Base-by-base conservation (phyloP, 495 filamentous ascomycete species). In the Xylaria palmicola region DNA sequence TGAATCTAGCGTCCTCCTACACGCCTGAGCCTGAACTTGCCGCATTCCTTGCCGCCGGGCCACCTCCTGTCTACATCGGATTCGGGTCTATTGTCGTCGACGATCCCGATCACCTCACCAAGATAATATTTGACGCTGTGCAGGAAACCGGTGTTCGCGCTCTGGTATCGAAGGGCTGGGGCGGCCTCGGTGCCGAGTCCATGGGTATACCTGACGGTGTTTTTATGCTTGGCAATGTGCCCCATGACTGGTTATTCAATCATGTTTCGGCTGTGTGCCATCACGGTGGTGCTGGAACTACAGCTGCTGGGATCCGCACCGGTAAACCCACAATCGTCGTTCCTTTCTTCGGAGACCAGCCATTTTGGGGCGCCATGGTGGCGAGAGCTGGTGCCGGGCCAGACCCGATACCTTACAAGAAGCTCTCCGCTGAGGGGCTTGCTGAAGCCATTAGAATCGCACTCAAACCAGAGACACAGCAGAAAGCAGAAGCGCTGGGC, bases 271-370 rank as follows among this genome's bases (percentile, higher is more conserved):
- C 81, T 48, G 90, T 95, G 2, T 85, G 91, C 12, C 90, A 95
- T 57, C 90, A 93, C 61, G 90, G 90, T 34, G 90, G 90, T 30
- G 90, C 90, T 6, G 90, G 90, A 27, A 93, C 90, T 9, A 92
- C 88, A 9, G 90, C 90, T 2, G 86, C 85, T 2, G 90, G 90
- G 4, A 84, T 94, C 47, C 78, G 85, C 3, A 72, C 80, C 0
- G 89, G 87, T 1, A 81, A 83, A 36, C 90, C 90, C 3, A 93
- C 90, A 0, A 80, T 90, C 1, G 80, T 94, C 24, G 84, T 94
- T 8, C 90, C 90, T 0, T 94, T 94, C 75, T 93, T 94, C 65
- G 90, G 90, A 4, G 90, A 93, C 57, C 90, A 93, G 67, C 86
- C 88, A 1, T 93, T 92, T 62, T 93, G 90, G 90, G 90, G 90